phyloP scores from a whole-genome alignment of 768 basidiomycete genomes.

The Leccinum disarticulatum region DNA sequence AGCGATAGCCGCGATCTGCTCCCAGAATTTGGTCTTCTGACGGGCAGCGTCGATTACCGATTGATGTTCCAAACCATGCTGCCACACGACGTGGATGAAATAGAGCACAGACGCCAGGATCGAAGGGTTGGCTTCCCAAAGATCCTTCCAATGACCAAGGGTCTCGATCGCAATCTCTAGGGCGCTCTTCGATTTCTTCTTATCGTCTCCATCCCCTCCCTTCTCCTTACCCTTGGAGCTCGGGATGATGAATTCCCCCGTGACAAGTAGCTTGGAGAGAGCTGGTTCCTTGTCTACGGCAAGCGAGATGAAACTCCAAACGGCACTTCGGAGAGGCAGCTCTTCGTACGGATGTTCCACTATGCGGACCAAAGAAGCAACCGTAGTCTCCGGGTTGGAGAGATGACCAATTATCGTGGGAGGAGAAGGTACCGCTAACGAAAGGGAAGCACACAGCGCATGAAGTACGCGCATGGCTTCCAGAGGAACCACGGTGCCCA shows the following conservation, averaged over 20 bases:
- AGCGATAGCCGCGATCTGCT: constrained; percentile 59
- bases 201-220: constrained; percentile 22
- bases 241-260: constrained; percentile 64
- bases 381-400: constrained; percentile 70
- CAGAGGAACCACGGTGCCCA: constrained; percentile 59
- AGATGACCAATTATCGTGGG: constrained; percentile 79
- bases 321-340: constrained; percentile 62
- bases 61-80: constrained; percentile 75
- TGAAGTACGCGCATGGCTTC: constrained; percentile 69
- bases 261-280: constrained; percentile 73
- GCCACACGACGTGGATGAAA: constrained; percentile 79
- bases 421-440: constrained; percentile 56
- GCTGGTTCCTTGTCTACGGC: constrained; percentile 88
- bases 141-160: constrained; percentile 65
- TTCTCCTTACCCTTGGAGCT: constrained; percentile 41
- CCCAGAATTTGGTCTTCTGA: constrained; percentile 66
- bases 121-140: constrained; percentile 78
- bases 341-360: constrained; percentile 82
- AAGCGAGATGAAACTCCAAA: constrained; percentile 83
- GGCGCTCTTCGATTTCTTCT: constrained; percentile 51
- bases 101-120: constrained; percentile 70
- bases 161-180: constrained; percentile 66
- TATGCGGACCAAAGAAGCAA: constrained; percentile 66
- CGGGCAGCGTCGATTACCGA: constrained; percentile 54
- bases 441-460: constrained; percentile 64